Evolutionary conservation across 805 yeast species (phyloP), one percentile per base, ranked within the genome.

Genomic region (Starmerella gropengiesseri): DNA sequence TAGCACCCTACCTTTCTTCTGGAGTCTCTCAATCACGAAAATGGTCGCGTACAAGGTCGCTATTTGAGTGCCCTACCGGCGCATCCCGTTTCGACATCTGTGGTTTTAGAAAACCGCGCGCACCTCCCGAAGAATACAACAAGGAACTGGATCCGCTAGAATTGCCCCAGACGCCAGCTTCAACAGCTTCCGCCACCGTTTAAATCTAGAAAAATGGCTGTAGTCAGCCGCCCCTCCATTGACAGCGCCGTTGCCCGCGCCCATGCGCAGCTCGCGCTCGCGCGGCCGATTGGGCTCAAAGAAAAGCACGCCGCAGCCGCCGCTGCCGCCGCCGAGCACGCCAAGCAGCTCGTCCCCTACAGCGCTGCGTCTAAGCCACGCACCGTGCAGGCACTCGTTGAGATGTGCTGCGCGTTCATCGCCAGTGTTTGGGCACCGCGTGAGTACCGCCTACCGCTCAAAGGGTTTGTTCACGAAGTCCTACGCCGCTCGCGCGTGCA

Each of bases 401-500:
- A 51, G 22, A 30, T 46, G 33, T 41, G 48, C 45, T 31, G 48
- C 27, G 32, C 44, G 14, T 42, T 35, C 43, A 33, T 51, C 41
- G 25, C 31, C 44, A 31, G 48, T 35, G 32, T 44, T 37, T 51
- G 48, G 57, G 52, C 49, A 17, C 18, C 39, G 37, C 37, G 40
- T 17, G 14, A 17, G 35, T 44, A 41, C 31, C 39, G 40, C 4
- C 44, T 64, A 45, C 61, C 68, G 11, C 54, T 63, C 31, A 55
- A 58, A 16, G 46, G 50, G 28, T 67, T 63, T 52, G 54, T 68
- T 38, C 55, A 58, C 50, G 68, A 63, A 41, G 59, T 64, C n/a
- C 52, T 65, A 37, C 61, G 62, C 18, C 62, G 67, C 26, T 76
- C 83, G 13, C 70, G 75, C 46, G 70, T 81, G 31, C 73, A 81